Conservation (phyloP, 2,329 filamentous ascomycete genomes). For the Ceratocystis diversiconidia region DNA sequence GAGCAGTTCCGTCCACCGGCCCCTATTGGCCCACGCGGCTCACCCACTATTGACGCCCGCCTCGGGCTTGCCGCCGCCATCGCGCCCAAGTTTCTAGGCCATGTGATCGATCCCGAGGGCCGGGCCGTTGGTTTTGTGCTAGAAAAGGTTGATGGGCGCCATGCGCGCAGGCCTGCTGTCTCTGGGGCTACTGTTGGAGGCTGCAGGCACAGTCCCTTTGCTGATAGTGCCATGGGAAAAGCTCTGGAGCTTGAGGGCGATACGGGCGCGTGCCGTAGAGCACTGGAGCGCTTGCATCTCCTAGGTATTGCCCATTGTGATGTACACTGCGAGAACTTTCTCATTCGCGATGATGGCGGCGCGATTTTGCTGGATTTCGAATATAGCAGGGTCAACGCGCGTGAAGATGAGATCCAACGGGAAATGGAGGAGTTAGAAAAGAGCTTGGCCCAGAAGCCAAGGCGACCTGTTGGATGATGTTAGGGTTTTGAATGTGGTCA, state of each 20-base stretch:
- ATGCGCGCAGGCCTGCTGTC: conserved; percentile 2
- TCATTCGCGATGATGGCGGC: conserved; percentile 1
- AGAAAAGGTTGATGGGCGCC: neutral
- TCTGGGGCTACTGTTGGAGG: too few species aligned
- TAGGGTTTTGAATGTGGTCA: neutral
- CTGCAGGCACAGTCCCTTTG: neutral
- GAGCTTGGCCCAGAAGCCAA: neutral
- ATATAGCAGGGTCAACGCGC: neutral
- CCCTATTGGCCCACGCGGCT: neutral
- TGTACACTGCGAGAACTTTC: conserved; percentile 10
- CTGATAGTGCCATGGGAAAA: neutral
- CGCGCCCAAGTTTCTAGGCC: conserved; percentile 7
- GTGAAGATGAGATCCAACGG: neutral
- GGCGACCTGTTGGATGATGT: neutral
- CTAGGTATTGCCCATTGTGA: conserved; percentile 7
- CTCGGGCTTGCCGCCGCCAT: conserved; percentile 2
- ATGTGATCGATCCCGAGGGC: conserved; percentile 1
- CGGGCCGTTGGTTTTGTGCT: conserved; percentile 7
- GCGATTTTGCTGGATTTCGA: conserved; percentile 9
- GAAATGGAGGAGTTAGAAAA: conserved; percentile 8
- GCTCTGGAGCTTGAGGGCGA: neutral
- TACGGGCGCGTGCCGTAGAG: neutral
- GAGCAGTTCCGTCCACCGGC: neutral
- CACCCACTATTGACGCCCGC: neutral
- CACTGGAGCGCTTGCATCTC: conserved; percentile 4